These are phyloP conservation scores for Cryptosporidium sp. DNA, from an alignment of 169 alveolate species.

Conservation along the genomic window DNA sequence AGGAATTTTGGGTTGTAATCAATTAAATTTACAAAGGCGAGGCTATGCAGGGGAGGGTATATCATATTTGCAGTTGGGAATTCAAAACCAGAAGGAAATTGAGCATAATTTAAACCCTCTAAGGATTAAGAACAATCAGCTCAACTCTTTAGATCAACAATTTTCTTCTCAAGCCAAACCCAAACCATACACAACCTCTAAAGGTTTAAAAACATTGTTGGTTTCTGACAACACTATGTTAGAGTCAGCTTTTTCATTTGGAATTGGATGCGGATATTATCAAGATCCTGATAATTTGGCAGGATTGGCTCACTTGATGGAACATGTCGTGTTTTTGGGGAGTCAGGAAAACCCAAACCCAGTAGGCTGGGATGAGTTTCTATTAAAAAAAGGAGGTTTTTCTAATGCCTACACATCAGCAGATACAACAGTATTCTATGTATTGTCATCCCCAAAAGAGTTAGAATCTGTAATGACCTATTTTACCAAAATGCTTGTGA, in stretches of 20 bases:
- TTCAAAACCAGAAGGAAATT: neutral
- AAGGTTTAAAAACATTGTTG: constrained; percentile 43
- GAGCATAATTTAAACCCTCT: neutral
- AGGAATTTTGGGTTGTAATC: neutral
- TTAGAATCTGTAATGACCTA: constrained; percentile 9
- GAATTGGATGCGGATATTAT: constrained; percentile 67
- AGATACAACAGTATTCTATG: constrained; percentile 46
- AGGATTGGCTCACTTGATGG: constrained; percentile 72
- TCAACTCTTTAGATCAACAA: neutral
- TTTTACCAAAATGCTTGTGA: constrained; percentile 35
- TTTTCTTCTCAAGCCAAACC: constrained; percentile 27
- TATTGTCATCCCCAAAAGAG: constrained; percentile 36
- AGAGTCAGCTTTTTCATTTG: constrained; percentile 68
- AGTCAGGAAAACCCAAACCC: constrained; percentile 64
- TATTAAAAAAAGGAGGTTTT: constrained; percentile 49
- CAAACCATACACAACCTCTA: constrained; percentile 9
- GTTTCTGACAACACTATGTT: constrained; percentile 40
- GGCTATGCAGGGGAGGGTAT: neutral
- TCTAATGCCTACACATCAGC: constrained; percentile 66
- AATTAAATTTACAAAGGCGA: neutral
- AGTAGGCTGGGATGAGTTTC: constrained; percentile 72
- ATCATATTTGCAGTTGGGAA: neutral
- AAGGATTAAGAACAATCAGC: neutral
- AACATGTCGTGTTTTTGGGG: constrained; percentile 69
- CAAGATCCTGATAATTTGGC: constrained; percentile 66